A percentile compares a stretch with the other conserved stretches of the same genome.
phyloP scores from a whole-genome alignment of 371 early-diverging fungal species.

The Gilbertella persicaria region DNA sequence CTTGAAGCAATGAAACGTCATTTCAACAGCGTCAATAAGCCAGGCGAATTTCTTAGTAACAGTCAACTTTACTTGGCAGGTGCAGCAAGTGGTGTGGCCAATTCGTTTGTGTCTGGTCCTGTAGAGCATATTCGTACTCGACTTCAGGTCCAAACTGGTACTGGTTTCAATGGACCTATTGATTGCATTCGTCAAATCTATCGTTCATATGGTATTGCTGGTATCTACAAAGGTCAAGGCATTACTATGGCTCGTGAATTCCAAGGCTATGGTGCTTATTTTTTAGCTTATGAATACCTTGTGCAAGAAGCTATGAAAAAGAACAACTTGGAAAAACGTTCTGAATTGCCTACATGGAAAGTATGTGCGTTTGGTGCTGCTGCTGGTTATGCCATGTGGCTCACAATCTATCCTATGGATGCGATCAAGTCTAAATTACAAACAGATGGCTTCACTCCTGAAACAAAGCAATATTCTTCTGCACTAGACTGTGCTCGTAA shows the following conservation, averaged over 20 bases:
- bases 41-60: constrained; percentile 46
- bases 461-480: constrained; percentile 60
- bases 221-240: constrained; percentile 83
- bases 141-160: constrained; percentile 71
- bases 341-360: constrained; percentile 65
- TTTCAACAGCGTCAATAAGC: constrained; percentile 53
- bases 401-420: constrained; percentile 77
- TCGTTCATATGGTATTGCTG: constrained; percentile 66
- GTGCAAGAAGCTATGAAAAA: constrained; percentile 70
- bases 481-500: constrained; percentile 69
- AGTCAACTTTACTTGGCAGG: constrained; percentile 79
- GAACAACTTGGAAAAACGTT: constrained; percentile 39
- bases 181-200: constrained; percentile 79
- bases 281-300: constrained; percentile 77
- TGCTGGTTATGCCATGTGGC: constrained; percentile 85
- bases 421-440: constrained; percentile 80
- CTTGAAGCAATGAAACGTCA: constrained; percentile 75
- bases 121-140: constrained; percentile 85
- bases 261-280: constrained; percentile 82
- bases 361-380: constrained; percentile 73
- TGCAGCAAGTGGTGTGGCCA: constrained; percentile 79
- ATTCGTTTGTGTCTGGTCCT: constrained; percentile 82
- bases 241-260: constrained; percentile 81
- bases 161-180: constrained; percentile 64
- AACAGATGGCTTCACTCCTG: constrained; percentile 69